phyloP scores from a whole-genome alignment of 2,329 filamentous ascomycete species.

The Colletotrichum theobromicola region DNA sequence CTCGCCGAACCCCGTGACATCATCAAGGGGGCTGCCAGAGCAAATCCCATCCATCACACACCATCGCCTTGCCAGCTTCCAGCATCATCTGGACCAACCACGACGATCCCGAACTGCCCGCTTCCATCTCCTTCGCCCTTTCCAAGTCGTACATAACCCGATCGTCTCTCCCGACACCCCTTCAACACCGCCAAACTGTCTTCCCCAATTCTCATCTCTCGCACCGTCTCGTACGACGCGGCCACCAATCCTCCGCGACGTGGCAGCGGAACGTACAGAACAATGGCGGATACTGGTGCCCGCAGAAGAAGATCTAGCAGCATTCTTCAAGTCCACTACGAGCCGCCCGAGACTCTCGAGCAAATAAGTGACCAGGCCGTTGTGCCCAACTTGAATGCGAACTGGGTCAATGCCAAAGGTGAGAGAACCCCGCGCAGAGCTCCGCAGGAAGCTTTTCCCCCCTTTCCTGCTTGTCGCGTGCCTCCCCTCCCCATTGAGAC shows the following conservation, averaged over 20 bases:
- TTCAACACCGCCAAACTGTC: constrained; percentile 93
- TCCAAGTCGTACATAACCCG: constrained; percentile 27
- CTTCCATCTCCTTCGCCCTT: background rate
- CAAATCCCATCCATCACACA: background rate
- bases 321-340: constrained; percentile 89
- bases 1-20: constrained; percentile 16
- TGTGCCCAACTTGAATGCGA: constrained; percentile 93
- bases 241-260: constrained; percentile 72
- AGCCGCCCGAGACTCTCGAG: constrained; percentile 94
- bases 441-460: background rate
- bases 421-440: constrained; percentile 34
- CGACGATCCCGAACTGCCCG: constrained; percentile 11
- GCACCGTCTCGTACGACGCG: constrained; percentile 90
- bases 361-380: constrained; percentile 97
- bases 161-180: constrained; percentile 25
- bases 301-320: constrained; percentile 96
- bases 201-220: constrained; percentile 84
- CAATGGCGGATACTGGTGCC: constrained; percentile 70
- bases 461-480: background rate
- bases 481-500: background rate
- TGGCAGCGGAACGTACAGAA: constrained; percentile 62
- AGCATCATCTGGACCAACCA: constrained; percentile 6
- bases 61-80: background rate
- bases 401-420: constrained; percentile 99
- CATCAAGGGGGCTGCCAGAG: constrained; percentile 15